These are phyloP conservation scores for Zalaria sp. DNA, from an alignment of 2,329 filamentous ascomycete genomes.

Conservation along the genomic window DNA sequence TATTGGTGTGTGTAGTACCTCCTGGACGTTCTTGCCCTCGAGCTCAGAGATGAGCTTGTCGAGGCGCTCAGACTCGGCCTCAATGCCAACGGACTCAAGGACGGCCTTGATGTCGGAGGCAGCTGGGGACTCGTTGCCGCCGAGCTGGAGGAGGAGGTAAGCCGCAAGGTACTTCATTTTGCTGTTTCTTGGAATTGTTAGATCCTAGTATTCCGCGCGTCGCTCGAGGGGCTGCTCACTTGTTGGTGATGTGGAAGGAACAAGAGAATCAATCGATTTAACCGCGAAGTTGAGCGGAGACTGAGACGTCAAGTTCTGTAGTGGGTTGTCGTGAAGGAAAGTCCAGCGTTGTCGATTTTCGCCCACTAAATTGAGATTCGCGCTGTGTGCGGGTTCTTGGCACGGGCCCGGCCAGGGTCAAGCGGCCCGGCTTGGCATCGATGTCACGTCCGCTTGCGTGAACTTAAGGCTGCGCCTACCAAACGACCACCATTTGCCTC, in stretches of 20 bases:
- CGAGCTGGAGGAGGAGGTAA: constrained; percentile 92
- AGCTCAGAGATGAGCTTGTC: constrained; percentile 80
- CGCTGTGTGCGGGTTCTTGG: too few relatives aligned
- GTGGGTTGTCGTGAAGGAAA: constrained; percentile 17
- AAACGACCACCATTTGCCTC: too few relatives aligned
- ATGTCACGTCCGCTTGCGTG: too few relatives aligned
- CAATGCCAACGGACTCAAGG: constrained; percentile 86
- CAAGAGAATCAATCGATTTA: constrained; percentile 99
- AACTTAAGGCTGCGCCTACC: too few relatives aligned
- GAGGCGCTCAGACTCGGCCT: constrained; percentile 80
- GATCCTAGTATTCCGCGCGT: constrained; percentile 3
- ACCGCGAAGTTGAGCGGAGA: constrained; percentile 89
- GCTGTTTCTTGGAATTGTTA: constrained; percentile 16
- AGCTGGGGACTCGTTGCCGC: constrained; percentile 80
- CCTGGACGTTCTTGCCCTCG: constrained; percentile 78
- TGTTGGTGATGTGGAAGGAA: constrained; percentile 33
- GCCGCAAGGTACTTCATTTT: constrained; percentile 99
- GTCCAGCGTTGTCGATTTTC: too few relatives aligned
- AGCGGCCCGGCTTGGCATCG: too few relatives aligned
- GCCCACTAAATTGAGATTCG: too few relatives aligned
- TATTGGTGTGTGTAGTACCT: constrained; percentile 46
- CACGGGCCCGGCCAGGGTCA: too few relatives aligned
- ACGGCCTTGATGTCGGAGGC: constrained; percentile 76
- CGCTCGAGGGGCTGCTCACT: constrained; percentile 8
- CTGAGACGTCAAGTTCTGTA: constrained; percentile 87